Conservation (phyloP, 345 rosid species). For the Cardamine chenopodiifolia region DNA sequence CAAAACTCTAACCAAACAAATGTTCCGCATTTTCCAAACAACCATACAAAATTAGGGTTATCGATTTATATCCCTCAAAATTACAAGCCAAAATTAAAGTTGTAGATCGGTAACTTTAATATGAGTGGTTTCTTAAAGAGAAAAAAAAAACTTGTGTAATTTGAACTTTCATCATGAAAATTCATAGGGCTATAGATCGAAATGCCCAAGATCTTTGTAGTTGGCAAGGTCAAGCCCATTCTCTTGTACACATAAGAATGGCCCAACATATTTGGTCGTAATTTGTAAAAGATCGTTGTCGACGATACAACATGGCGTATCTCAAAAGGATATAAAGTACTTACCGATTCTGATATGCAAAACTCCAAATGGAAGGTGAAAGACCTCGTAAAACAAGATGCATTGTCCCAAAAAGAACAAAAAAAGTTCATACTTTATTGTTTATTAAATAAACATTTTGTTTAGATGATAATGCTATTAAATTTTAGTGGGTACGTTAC, state of each 20-base stretch:
- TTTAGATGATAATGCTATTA: conserved; percentile 37
- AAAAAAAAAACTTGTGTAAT: background rate
- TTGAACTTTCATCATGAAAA: background rate
- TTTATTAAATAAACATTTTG: conserved; percentile 2
- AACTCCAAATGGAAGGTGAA: background rate
- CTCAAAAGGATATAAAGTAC: background rate
- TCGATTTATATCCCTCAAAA: background rate
- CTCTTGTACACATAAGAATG: background rate
- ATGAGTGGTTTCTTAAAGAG: background rate
- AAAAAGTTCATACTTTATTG: background rate
- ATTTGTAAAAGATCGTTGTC: background rate
- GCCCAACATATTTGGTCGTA: conserved; percentile 13
- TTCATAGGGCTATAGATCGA: background rate
- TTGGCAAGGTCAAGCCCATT: background rate
- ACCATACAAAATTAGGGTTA: background rate
- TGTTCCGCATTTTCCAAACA: background rate
- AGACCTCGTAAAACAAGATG: conserved; percentile 23
- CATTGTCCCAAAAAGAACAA: conserved; percentile 22
- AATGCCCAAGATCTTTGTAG: background rate
- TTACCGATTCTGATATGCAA: conserved; percentile 18
- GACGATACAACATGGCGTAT: conserved; percentile 12
- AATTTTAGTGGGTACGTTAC: conserved; percentile 31
- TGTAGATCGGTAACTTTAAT: background rate
- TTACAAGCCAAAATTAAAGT: background rate
- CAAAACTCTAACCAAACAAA: background rate